Conservation (phyloP, 2,329 filamentous ascomycete species). For the Trichoderma semiorbis region DNA sequence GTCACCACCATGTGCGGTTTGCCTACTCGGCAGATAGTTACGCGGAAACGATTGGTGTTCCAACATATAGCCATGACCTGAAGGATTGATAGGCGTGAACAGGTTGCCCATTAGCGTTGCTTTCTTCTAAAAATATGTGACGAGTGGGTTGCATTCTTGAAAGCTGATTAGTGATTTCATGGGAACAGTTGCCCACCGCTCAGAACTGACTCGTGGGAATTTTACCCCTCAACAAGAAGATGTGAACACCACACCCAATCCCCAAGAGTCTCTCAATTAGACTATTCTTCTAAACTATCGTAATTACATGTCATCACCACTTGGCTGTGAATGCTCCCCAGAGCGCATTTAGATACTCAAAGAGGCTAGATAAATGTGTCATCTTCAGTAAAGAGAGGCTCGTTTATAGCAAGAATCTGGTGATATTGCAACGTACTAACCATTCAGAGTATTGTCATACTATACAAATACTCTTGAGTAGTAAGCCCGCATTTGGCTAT, state of each 20-base stretch:
- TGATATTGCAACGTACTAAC: background rate
- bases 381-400: background rate
- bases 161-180: background rate
- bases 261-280: background rate
- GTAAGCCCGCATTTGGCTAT: background rate
- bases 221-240: background rate
- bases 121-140: background rate
- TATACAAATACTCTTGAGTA: background rate
- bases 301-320: background rate
- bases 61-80: background rate
- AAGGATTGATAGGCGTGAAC: background rate
- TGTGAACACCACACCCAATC: background rate
- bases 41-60: background rate
- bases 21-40: background rate
- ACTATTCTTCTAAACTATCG: background rate
- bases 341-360: background rate
- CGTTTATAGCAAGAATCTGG: background rate
- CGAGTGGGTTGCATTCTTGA: background rate
- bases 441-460: background rate
- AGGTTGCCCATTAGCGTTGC: background rate
- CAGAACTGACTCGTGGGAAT: background rate
- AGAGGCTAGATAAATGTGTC: background rate
- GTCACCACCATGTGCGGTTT: background rate
- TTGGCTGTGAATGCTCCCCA: background rate
- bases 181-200: background rate